Conservation (phyloP, 2,329 filamentous ascomycete genomes). For the Zopfia rhizophila region DNA sequence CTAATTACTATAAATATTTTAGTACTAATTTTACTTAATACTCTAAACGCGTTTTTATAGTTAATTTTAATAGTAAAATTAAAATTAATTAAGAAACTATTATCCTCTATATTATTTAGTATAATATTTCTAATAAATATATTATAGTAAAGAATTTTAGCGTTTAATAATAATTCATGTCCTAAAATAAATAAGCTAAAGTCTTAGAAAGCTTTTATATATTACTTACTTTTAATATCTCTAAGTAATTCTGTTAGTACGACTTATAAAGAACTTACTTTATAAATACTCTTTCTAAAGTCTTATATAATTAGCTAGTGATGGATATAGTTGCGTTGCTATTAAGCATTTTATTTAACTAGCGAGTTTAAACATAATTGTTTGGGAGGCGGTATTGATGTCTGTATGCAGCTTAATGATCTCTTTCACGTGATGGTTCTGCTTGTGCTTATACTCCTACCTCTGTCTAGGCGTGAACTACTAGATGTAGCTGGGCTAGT, state of each 20-base stretch:
- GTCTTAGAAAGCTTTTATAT: constrained; percentile 6
- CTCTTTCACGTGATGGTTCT: constrained; percentile 18
- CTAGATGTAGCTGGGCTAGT: constrained; percentile 8
- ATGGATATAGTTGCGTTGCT: constrained; percentile 50
- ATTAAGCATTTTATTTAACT: constrained; percentile 13
- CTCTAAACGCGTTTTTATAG: constrained; percentile 20
- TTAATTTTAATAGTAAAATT: no score
- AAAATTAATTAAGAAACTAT: constrained; percentile 33
- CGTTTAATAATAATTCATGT: constrained; percentile 20
- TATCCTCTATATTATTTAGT: constrained; percentile 29
- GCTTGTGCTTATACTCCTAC: constrained; percentile 15
- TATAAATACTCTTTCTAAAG: constrained; percentile 55
- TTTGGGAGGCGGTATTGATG: constrained; percentile 22
- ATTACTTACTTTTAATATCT: constrained; percentile 22
- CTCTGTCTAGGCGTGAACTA: constrained; percentile 8
- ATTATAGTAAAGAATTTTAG: constrained; percentile 32
- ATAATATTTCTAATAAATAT: constrained; percentile 37
- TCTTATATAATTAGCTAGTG: constrained; percentile 54
- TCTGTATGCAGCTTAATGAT: constrained; percentile 18
- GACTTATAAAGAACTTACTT: constrained; percentile 48
- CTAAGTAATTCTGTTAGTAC: constrained; percentile 23
- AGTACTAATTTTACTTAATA: constrained; percentile 11
- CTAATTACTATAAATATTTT: constrained; percentile 16
- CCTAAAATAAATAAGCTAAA: constrained; percentile 23
- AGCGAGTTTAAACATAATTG: constrained; percentile 18